Percentiles rank a stretch among this genome's conserved stretches.
These are phyloP conservation scores for Eryngium alpinum DNA, from an alignment of 140 eudicot species.

Conservation along the genomic window DNA sequence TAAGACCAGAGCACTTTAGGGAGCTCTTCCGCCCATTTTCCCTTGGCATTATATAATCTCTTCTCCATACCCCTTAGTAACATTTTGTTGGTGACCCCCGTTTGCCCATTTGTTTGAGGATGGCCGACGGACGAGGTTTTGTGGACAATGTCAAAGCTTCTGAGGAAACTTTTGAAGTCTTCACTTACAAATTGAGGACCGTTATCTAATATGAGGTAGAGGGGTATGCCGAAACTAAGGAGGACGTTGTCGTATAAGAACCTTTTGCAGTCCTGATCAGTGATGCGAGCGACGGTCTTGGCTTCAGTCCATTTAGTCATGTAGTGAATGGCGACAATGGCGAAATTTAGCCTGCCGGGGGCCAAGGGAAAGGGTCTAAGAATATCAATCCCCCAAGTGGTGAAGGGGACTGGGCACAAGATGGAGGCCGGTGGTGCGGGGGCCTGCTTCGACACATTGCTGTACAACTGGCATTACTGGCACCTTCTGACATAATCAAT, in stretches of 20 bases:
- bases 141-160: neutral
- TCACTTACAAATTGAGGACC: neutral
- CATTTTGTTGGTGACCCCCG: neutral
- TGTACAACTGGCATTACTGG: neutral
- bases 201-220: neutral
- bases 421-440: neutral
- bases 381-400: neutral
- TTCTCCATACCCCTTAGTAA: neutral
- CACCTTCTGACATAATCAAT: neutral
- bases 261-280: neutral
- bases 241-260: neutral
- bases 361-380: neutral
- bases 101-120: constrained; percentile 1
- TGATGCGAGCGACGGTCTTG: neutral
- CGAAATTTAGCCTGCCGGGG: neutral
- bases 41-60: neutral
- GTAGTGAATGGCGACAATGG: no score
- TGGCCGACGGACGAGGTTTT: neutral
- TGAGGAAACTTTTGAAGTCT: neutral
- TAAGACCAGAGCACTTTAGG: no score
- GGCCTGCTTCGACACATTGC: neutral
- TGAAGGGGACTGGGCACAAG: neutral
- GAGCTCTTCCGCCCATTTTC: neutral
- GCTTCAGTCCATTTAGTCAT: constrained; percentile 4
- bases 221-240: neutral